These are phyloP conservation scores for Phaeophleospora eucalypticola DNA, from an alignment of 2,329 filamentous ascomycete species.

Conservation along the genomic window DNA sequence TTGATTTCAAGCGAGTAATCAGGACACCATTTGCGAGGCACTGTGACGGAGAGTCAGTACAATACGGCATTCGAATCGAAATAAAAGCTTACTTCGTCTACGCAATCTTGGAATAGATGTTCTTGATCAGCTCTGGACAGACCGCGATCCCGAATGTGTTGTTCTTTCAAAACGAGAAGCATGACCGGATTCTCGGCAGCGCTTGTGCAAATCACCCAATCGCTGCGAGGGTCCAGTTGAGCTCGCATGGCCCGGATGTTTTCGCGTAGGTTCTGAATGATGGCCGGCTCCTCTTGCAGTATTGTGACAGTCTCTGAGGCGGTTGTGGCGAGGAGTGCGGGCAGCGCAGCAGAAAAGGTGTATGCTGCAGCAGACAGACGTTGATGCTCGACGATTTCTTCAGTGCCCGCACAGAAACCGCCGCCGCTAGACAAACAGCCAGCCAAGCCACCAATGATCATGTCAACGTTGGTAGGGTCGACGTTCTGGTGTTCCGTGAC, in stretches of 20 bases:
- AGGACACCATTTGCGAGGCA: slow-evolving; percentile 81
- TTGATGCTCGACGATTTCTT: slow-evolving; percentile 93
- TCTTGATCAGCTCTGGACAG: slow-evolving; percentile 71
- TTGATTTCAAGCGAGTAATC: slow-evolving; percentile 78
- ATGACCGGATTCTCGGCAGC: slow-evolving; percentile 80
- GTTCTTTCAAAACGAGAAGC: slow-evolving; percentile 76
- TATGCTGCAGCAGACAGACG: slow-evolving; percentile 89
- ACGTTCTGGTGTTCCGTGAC: slow-evolving; percentile 96
- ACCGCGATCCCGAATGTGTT: slow-evolving; percentile 68
- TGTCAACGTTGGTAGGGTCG: slow-evolving; percentile 87
- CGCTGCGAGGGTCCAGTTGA: slow-evolving; percentile 86
- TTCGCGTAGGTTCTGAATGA: slow-evolving; percentile 73
- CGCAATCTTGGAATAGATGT: slow-evolving; percentile 76
- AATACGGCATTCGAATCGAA: background rate
- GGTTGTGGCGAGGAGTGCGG: slow-evolving; percentile 91
- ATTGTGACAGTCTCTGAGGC: slow-evolving; percentile 85
- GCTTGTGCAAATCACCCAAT: slow-evolving; percentile 85
- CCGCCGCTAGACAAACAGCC: slow-evolving; percentile 88
- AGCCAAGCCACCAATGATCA: slow-evolving; percentile 91
- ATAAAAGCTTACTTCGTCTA: slow-evolving; percentile 74
- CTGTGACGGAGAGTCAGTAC: slow-evolving; percentile 43
- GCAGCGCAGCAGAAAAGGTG: slow-evolving; percentile 91
- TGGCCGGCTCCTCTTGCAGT: slow-evolving; percentile 80
- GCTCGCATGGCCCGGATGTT: slow-evolving; percentile 80
- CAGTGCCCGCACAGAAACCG: slow-evolving; percentile 88